phyloP scores from a whole-genome alignment of 495 filamentous ascomycete genomes.

The Hyaloscypha bicolor region DNA sequence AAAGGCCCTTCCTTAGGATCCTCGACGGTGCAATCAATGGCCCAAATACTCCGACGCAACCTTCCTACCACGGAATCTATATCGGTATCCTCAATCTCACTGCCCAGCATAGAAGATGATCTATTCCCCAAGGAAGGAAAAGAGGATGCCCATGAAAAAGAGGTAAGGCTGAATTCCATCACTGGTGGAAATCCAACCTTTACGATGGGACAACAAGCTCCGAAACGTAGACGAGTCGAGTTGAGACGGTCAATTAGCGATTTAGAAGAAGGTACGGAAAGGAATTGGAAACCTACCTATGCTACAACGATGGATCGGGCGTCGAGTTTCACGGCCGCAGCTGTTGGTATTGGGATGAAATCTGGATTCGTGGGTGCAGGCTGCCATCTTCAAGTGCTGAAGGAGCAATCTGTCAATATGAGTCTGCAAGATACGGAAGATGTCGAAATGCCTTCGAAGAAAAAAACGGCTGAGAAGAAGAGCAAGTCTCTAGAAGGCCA shows the following conservation, averaged over 20 bases:
- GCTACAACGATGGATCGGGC: conserved; percentile 33
- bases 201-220: conserved; percentile 37
- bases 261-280: conserved; percentile 19
- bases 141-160: conserved; percentile 40
- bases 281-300: conserved; percentile 27
- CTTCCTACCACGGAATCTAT: conserved; percentile 55
- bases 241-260: conserved; percentile 38
- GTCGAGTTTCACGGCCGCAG: conserved; percentile 30
- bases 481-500: conserved; percentile 48
- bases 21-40: conserved; percentile 57
- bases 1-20: conserved; percentile 61
- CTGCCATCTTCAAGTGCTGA: conserved; percentile 30
- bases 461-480: conserved; percentile 30
- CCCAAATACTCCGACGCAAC: conserved; percentile 62
- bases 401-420: conserved; percentile 27
- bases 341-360: conserved; percentile 8
- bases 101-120: conserved; percentile 61
- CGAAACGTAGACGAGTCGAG: conserved; percentile 31
- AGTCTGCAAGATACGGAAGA: background rate
- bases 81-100: conserved; percentile 39
- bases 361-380: conserved; percentile 35
- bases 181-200: conserved; percentile 35
- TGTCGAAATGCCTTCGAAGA: conserved; percentile 1
- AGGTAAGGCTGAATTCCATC: conserved; percentile 26
- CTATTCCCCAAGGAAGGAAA: conserved; percentile 62